phyloP scores from a whole-genome alignment of 345 rosid genomes.

The Rubroshorea leprosula region DNA sequence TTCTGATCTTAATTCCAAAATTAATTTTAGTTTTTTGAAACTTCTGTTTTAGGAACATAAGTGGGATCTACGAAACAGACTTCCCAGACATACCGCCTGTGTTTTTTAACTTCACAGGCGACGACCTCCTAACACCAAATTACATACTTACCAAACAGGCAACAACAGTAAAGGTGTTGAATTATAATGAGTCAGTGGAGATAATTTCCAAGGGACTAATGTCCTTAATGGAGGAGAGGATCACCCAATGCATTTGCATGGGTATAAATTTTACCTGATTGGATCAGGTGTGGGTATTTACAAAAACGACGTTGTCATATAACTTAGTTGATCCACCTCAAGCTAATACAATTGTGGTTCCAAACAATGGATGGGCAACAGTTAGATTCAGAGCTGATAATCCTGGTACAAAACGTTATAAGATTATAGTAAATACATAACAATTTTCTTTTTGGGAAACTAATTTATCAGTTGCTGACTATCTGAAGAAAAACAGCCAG shows the following conservation, averaged over 20 bases:
- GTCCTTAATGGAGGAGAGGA: conserved; percentile 4
- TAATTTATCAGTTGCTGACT: too few species aligned
- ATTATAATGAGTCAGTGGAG: conserved; percentile 25
- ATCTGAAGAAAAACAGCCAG: too few species aligned
- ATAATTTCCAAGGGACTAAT: conserved; percentile 24
- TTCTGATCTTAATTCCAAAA: neutral
- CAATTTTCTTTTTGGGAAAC: too few species aligned
- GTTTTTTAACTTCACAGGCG: conserved; percentile 15
- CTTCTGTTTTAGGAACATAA: neutral
- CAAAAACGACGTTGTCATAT: conserved; percentile 16
- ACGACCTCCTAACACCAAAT: neutral
- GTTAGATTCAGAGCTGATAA: conserved; percentile 22
- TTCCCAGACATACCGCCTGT: conserved; percentile 15
- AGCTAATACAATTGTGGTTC: conserved; percentile 19
- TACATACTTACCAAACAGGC: neutral
- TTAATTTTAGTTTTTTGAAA: too few species aligned
- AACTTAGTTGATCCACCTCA: conserved; percentile 28
- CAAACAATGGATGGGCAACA: conserved; percentile 24
- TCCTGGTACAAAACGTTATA: conserved; percentile 10
- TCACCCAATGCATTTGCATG: conserved; percentile 39
- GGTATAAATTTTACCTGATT: conserved; percentile 25
- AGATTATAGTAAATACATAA: too few species aligned
- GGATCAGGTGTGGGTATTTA: conserved; percentile 25
- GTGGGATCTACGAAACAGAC: conserved; percentile 15
- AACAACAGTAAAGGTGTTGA: conserved; percentile 16